phyloP scores from a whole-genome alignment of 257 asterid genomes.

The Jacaranda copaia region DNA sequence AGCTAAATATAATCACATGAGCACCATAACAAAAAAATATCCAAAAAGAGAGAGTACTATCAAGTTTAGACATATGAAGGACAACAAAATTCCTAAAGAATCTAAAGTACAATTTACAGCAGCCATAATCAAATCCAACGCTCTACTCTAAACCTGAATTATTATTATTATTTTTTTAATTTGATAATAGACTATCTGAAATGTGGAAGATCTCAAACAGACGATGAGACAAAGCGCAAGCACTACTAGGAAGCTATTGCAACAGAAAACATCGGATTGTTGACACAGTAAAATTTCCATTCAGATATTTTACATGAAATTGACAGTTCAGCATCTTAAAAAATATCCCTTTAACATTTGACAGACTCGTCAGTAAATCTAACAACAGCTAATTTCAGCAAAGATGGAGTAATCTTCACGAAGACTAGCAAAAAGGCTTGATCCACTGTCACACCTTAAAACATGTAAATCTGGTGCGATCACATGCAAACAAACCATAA shows the following conservation, averaged over 20 bases:
- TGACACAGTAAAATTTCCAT: background rate
- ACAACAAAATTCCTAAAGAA: constrained; percentile 17
- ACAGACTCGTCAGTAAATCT: background rate
- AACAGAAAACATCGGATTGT: constrained; percentile 16
- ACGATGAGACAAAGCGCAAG: background rate
- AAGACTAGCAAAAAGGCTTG: constrained; percentile 19
- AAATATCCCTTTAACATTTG: constrained; percentile 21
- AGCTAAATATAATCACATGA: constrained; percentile 20
- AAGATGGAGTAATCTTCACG: constrained; percentile 1
- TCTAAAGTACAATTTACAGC: background rate
- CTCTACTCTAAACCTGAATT: constrained; percentile 12
- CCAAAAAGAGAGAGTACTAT: constrained; percentile 17
- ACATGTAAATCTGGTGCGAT: background rate
- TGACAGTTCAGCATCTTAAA: background rate
- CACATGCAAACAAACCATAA: constrained; percentile 10
- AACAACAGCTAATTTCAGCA: constrained; percentile 22
- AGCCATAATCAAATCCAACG: constrained; percentile 13
- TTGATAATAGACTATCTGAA: constrained; percentile 11
- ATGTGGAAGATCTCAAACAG: constrained; percentile 9
- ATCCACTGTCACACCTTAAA: constrained; percentile 12
- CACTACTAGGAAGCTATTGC: constrained; percentile 23
- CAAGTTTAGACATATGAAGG: constrained; percentile 18
- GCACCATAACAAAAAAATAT: constrained; percentile 30
- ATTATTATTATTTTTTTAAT: background rate
- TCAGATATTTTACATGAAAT: constrained; percentile 12